Evolutionary conservation across 1,284 basidiomycete species (phyloP).

Genomic region (Ganoderma lucidum): DNA sequence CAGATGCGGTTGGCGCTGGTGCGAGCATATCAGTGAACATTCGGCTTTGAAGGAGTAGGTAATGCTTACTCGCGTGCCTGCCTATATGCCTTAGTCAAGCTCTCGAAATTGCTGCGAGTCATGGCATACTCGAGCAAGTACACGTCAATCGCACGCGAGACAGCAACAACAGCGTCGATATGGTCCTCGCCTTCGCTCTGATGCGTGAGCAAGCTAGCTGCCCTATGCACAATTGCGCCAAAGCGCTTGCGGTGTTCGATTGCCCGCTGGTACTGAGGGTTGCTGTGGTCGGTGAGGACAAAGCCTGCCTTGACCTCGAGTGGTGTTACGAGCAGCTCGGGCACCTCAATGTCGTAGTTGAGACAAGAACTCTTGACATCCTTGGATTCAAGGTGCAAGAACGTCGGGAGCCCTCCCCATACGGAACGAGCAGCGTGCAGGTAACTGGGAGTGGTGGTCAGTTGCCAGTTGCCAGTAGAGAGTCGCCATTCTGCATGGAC

Average conservation of each 20-base stretch:
- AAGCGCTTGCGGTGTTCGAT: slow-evolving; percentile 69
- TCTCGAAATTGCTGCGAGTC: slow-evolving; percentile 63
- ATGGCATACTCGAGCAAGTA: slow-evolving; percentile 81
- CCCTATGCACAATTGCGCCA: slow-evolving; percentile 75
- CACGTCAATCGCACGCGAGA: slow-evolving; percentile 77
- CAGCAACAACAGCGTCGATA: slow-evolving; percentile 85
- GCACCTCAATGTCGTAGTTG: slow-evolving; percentile 67
- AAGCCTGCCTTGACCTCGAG: slow-evolving; percentile 79
- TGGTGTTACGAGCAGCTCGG: slow-evolving; percentile 69
- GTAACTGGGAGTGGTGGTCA: slow-evolving; percentile 50
- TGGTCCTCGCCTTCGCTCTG: slow-evolving; percentile 83
- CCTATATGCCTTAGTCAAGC: slow-evolving; percentile 73
- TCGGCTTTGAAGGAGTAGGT: slow-evolving; percentile 4
- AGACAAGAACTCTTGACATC: slow-evolving; percentile 62
- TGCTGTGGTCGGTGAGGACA: slow-evolving; percentile 76
- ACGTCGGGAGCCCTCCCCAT: slow-evolving; percentile 78
- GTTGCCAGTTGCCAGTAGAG: slow-evolving; percentile 7
- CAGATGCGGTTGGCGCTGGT: slow-evolving; percentile 71
- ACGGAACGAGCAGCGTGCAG: slow-evolving; percentile 70
- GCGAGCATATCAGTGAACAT: slow-evolving; percentile 20
- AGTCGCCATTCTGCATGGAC: slow-evolving; percentile 35
- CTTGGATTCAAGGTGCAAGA: slow-evolving; percentile 68
- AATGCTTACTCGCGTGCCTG: slow-evolving; percentile 72
- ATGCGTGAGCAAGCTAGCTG: slow-evolving; percentile 71
- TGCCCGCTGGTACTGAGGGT: slow-evolving; percentile 79